Evolutionary conservation across 2,329 filamentous ascomycete species (phyloP).

Genomic region (Nakataea oryzae): DNA sequence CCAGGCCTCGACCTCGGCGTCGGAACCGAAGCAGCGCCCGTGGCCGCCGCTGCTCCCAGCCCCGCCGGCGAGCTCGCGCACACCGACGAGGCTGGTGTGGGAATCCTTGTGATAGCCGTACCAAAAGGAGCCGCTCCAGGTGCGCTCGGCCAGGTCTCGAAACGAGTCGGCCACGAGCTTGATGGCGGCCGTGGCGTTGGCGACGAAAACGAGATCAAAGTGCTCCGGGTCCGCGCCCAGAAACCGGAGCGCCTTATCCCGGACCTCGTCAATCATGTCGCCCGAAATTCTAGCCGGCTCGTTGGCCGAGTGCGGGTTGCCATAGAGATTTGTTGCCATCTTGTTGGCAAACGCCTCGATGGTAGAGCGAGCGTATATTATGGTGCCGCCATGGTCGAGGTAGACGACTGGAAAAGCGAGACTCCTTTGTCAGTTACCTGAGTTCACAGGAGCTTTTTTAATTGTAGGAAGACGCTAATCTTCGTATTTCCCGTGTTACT

Average conservation of each 20-base stretch:
- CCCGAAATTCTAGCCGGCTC: conserved; percentile 47
- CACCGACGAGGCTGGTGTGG: conserved; percentile 57
- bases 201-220: conserved; percentile 51
- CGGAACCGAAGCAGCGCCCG: conserved; percentile 47
- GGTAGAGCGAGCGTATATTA: conserved; percentile 47
- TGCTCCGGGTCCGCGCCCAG: conserved; percentile 47
- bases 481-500: neutral
- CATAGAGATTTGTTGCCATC: conserved; percentile 48
- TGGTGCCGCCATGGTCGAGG: conserved; percentile 48
- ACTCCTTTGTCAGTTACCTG: neutral
- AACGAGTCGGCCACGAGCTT: conserved; percentile 51
- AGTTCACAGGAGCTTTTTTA: neutral
- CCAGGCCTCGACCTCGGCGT: conserved; percentile 39
- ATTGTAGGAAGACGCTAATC: neutral
- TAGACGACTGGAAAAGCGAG: conserved; percentile 29
- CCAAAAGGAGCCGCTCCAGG: conserved; percentile 34
- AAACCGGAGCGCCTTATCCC: conserved; percentile 42
- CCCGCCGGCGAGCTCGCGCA: conserved; percentile 48
- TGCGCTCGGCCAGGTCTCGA: conserved; percentile 38
- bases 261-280: conserved; percentile 43
- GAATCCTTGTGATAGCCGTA: conserved; percentile 52
- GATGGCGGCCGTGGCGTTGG: conserved; percentile 52
- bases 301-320: conserved; percentile 58
- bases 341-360: conserved; percentile 43
- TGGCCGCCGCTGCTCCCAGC: conserved; percentile 27